Evolutionary conservation across 768 basidiomycete species (phyloP).

Genomic region (Boletellus sp.): DNA sequence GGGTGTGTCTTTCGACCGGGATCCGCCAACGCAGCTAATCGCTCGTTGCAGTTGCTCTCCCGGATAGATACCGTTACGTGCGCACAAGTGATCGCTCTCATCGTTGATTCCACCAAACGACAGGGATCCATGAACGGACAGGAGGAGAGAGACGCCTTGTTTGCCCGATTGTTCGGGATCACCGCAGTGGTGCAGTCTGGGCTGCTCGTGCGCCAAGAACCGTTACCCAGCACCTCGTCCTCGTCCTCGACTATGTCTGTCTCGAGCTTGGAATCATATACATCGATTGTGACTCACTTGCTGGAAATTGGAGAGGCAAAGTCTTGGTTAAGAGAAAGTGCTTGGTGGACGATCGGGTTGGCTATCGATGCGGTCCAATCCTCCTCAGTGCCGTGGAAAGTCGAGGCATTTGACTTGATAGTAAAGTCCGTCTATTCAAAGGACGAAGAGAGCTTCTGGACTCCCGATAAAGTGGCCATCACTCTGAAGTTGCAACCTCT

Average conservation of each 20-base stretch:
- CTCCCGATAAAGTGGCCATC: constrained; percentile 84
- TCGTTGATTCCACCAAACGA: constrained; percentile 66
- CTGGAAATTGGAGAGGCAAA: constrained; percentile 75
- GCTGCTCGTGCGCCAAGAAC: constrained; percentile 60
- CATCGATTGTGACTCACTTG: constrained; percentile 55
- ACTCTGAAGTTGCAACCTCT: constrained; percentile 64
- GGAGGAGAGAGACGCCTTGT: constrained; percentile 89
- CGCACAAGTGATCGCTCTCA: constrained; percentile 69
- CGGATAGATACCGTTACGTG: constrained; percentile 75
- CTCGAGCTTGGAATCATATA: constrained; percentile 59
- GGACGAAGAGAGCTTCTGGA: constrained; percentile 49
- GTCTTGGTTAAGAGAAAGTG: constrained; percentile 87
- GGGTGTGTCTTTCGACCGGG: constrained; percentile 50
- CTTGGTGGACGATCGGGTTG: constrained; percentile 76
- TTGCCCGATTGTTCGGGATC: constrained; percentile 90
- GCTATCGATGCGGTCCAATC: constrained; percentile 57
- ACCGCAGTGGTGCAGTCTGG: constrained; percentile 83
- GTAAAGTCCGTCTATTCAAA: constrained; percentile 47
- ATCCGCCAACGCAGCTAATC: constrained; percentile 3
- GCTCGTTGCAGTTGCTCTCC: constrained; percentile 61
- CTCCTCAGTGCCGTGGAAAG: constrained; percentile 68
- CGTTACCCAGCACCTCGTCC: constrained; percentile 51
- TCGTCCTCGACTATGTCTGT: constrained; percentile 51
- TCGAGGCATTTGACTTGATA: constrained; percentile 51
- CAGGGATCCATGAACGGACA: constrained; percentile 80